Conservation (phyloP, 2,329 filamentous ascomycete genomes). For the Colletotrichum sp. region DNA sequence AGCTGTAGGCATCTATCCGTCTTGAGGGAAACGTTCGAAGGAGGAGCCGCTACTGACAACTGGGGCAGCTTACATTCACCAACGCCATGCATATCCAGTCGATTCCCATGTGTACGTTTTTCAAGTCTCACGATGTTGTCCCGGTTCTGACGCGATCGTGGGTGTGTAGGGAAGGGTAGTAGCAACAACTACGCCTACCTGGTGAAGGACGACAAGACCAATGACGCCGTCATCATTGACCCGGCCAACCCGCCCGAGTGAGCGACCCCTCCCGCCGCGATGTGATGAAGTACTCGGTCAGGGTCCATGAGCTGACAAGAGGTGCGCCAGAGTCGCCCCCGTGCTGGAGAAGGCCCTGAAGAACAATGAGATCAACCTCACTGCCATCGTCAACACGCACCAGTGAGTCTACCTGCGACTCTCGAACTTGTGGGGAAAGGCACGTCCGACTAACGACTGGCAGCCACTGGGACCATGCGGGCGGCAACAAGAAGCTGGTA, state of each 20-base stretch:
- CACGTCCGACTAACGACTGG: background rate
- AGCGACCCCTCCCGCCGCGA: conserved; percentile 29
- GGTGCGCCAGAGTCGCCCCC: conserved; percentile 56
- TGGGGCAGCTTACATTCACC: conserved; percentile 34
- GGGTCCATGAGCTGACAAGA: background rate
- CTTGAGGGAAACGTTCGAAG: background rate
- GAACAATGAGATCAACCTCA: conserved; percentile 78
- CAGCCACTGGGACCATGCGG: conserved; percentile 93
- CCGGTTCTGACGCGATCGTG: background rate
- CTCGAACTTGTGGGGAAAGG: background rate
- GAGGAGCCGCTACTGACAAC: conserved; percentile 12
- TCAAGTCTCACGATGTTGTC: background rate
- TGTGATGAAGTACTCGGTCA: no score
- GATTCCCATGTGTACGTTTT: conserved; percentile 82
- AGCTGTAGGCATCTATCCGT: conserved; percentile 30
- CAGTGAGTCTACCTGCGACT: conserved; percentile 67
- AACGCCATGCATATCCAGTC: conserved; percentile 84
- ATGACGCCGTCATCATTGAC: conserved; percentile 80
- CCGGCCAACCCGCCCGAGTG: conserved; percentile 81
- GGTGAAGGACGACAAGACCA: conserved; percentile 77
- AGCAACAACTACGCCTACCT: conserved; percentile 88
- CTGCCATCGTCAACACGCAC: conserved; percentile 93
- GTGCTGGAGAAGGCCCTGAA: conserved; percentile 76
- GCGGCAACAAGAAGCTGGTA: conserved; percentile 86
- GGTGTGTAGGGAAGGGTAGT: conserved; percentile 69